phyloP scores from a whole-genome alignment of 2,329 filamentous ascomycete genomes.

The Ceratocystis huliohia region DNA sequence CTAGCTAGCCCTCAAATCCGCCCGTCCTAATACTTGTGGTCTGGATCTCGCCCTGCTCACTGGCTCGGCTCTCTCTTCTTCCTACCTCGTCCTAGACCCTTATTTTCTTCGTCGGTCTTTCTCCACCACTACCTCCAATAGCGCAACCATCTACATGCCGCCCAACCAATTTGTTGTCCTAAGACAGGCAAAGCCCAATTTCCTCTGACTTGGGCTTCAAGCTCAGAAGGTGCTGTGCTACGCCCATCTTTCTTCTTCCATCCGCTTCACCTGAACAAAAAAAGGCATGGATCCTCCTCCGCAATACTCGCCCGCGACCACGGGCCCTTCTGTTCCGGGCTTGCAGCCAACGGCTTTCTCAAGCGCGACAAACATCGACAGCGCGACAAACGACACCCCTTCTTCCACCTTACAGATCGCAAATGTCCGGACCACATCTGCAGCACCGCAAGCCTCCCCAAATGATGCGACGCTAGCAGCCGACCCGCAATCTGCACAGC shows the following conservation, averaged over 20 bases:
- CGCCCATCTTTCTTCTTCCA: not conserved
- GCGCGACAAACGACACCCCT: not conserved
- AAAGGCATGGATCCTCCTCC: slow-evolving; percentile 16
- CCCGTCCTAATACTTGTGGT: not conserved
- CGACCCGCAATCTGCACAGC: not conserved
- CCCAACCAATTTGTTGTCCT: not conserved
- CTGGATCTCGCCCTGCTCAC: not conserved
- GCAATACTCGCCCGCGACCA: slow-evolving; percentile 14
- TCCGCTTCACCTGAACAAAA: not conserved
- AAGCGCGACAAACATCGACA: not conserved
- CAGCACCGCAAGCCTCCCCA: not conserved
- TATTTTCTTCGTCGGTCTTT: not conserved
- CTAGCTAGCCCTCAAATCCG: not conserved
- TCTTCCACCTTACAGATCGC: not conserved
- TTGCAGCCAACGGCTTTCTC: not conserved
- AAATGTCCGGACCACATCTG: not conserved
- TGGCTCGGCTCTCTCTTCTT: not conserved
- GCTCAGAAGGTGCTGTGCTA: not conserved
- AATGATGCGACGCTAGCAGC: not conserved
- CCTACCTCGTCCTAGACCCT: not conserved
- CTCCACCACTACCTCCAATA: not conserved
- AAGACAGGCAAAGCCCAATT: not conserved
- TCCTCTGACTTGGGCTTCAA: not conserved
- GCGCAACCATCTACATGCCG: slow-evolving; percentile 2
- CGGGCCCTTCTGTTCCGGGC: not conserved